phyloP scores from a whole-genome alignment of 331 rosid genomes.

The Erythrophleum ivorense region DNA sequence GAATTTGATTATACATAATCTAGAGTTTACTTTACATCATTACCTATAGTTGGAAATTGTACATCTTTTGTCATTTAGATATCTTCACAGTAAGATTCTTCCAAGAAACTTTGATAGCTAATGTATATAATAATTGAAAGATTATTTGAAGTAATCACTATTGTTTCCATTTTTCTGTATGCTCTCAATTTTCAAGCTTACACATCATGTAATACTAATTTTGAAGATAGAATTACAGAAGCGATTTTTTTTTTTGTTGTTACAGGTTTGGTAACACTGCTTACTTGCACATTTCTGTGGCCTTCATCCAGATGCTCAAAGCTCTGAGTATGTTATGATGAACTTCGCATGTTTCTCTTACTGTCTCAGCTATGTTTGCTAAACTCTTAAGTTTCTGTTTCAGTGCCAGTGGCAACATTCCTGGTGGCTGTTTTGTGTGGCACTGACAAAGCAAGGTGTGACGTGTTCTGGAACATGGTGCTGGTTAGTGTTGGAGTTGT shows the following conservation, averaged over 20 bases:
- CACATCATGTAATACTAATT: not conserved
- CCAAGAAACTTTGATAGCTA: not conserved
- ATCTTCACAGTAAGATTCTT: slow-evolving; percentile 16
- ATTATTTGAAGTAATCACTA: slow-evolving; percentile 16
- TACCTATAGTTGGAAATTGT: slow-evolving; percentile 1
- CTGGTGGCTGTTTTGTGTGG: slow-evolving; percentile 87
- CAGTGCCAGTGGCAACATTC: slow-evolving; percentile 99
- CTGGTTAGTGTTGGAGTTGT: slow-evolving; percentile 98
- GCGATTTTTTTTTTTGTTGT: slow-evolving; percentile 28
- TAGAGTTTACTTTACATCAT: not conserved
- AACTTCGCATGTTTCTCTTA: slow-evolving; percentile 35
- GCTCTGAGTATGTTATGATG: slow-evolving; percentile 76
- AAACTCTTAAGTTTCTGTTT: slow-evolving; percentile 44
- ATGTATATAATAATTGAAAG: slow-evolving; percentile 1
- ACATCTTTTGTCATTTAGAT: slow-evolving; percentile 7
- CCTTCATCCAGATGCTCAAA: slow-evolving; percentile 99
- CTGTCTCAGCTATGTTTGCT: slow-evolving; percentile 14
- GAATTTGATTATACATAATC: not conserved
- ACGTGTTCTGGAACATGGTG: slow-evolving; percentile 90
- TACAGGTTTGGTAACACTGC: slow-evolving; percentile 99
- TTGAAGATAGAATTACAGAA: slow-evolving; percentile 8
- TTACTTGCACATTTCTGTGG: slow-evolving; percentile 94
- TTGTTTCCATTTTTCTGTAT: not conserved
- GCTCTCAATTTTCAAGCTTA: not conserved
- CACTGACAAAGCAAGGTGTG: slow-evolving; percentile 90